Conservation (phyloP, 2,329 filamentous ascomycete genomes). For the Hymenoscyphus fraxineus region DNA sequence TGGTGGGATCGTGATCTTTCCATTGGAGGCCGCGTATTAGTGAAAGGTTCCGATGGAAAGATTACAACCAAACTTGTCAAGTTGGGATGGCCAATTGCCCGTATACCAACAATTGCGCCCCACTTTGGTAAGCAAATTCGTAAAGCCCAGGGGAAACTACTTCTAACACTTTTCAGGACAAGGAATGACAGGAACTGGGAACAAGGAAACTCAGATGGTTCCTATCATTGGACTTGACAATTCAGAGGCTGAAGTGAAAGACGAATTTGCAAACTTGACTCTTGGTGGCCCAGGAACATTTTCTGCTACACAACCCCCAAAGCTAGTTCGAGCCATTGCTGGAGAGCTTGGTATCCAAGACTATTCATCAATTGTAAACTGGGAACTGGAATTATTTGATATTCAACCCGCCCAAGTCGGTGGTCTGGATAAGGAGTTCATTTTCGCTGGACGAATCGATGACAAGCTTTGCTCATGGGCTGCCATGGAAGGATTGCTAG, state of each 20-base stretch:
- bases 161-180: background rate
- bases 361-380: conserved; percentile 77
- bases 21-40: conserved; percentile 83
- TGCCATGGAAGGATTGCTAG: conserved; percentile 77
- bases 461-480: conserved; percentile 97
- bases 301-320: conserved; percentile 75
- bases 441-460: conserved; percentile 92
- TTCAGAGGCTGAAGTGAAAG: conserved; percentile 37
- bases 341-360: conserved; percentile 71
- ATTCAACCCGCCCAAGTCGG: conserved; percentile 78
- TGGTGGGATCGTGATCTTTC: conserved; percentile 98
- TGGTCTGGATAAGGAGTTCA: conserved; percentile 87
- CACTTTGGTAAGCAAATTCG: conserved; percentile 66
- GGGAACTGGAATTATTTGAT: conserved; percentile 96
- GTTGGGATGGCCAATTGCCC: conserved; percentile 75
- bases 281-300: conserved; percentile 52
- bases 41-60: conserved; percentile 72
- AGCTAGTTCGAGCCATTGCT: conserved; percentile 78
- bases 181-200: conserved; percentile 63
- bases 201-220: conserved; percentile 89
- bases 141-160: background rate
- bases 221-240: conserved; percentile 89
- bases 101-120: conserved; percentile 82
- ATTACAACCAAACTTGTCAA: conserved; percentile 80
- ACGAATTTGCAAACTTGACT: conserved; percentile 32